Evolutionary conservation across 2,329 filamentous ascomycete genomes (phyloP), one percentile per base, ranked within the genome.

Genomic region (Penicillium sumatraense): DNA sequence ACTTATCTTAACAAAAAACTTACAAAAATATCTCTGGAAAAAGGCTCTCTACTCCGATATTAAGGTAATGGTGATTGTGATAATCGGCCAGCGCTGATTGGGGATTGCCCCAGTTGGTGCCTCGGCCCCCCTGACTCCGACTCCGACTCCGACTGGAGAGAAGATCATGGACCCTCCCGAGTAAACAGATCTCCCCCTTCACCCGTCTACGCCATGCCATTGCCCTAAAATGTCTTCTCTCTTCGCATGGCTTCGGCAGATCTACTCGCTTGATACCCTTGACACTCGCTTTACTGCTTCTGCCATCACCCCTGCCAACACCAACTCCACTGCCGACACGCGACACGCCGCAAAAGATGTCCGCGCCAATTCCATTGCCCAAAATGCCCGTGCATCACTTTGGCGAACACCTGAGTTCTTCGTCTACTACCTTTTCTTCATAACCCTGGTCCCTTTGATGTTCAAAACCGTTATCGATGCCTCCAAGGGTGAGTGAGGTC

Each of bases 351-450:
- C 64, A 27, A 73, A 72, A 68, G 68, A 72, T 71, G 67, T 66
- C 60, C 70, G 71, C 55, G 65, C 70, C 45, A 67, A 67, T 63
- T 72, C 73, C 52, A 73, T 72, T 56, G 68, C 77, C 63, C 80
- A 80, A 73, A 72, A 77, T 70, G 68, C 81, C 73, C 52, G 80
- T 58, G 84, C 86, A 31, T 83, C 93, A 40, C 89, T 84, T 86
- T 99, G 93, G 93, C 85, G 82, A 21, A 96, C 92, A 0, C 82
- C 83, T 2, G 95, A 99, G 76, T 98, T 95, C 78, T 89, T 86
- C 71, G 65, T 92, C 51, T 98, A 99, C 78, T 89, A 87, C 64
- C 45, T 89, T 18, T 75, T 90, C 62, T 84, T 97, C 65, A 58
- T 82, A 26, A 70, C 84, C 5, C 81, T 80, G 52, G 81, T 98